Evolutionary conservation across 257 asterid genomes (phyloP).

Genomic region (Nicotiana tomentosiformis): DNA sequence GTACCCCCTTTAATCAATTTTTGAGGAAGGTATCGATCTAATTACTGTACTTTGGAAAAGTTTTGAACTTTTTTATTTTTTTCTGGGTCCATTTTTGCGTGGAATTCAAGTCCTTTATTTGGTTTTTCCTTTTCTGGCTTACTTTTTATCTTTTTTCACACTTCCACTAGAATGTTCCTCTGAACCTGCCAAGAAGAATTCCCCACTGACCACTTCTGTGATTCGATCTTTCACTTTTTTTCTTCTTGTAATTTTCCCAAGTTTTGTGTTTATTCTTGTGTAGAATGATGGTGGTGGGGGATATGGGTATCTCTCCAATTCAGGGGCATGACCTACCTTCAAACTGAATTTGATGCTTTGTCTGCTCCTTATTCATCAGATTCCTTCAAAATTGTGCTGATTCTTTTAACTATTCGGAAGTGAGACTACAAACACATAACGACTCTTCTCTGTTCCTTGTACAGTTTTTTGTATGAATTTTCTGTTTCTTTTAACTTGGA

Average conservation of each 20-base stretch:
- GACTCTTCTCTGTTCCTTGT: background rate
- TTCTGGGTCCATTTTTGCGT: slow-evolving; percentile 34
- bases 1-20: slow-evolving; percentile 3
- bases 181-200: slow-evolving; percentile 16
- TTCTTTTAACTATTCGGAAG: slow-evolving; percentile 52
- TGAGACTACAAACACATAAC: slow-evolving; percentile 15
- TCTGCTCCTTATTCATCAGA: slow-evolving; percentile 56
- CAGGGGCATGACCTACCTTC: slow-evolving; percentile 44
- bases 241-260: slow-evolving; percentile 18
- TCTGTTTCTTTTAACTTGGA: background rate
- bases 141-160: slow-evolving; percentile 18
- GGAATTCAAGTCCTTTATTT: slow-evolving; percentile 37
- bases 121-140: slow-evolving; percentile 2
- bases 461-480: background rate
- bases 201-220: background rate
- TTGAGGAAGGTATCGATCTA: slow-evolving; percentile 8
- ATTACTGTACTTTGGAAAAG: slow-evolving; percentile 6
- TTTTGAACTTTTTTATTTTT: slow-evolving; percentile 13
- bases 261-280: slow-evolving; percentile 1
- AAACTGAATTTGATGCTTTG: slow-evolving; percentile 42
- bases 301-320: slow-evolving; percentile 27
- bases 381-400: slow-evolving; percentile 50
- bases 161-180: slow-evolving; percentile 37
- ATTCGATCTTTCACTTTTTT: slow-evolving; percentile 8
- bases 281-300: slow-evolving; percentile 29